A percentile compares a stretch with the other conserved stretches of the same genome.
These are phyloP conservation scores for Adansonia rubrostipa DNA, from an alignment of 441 rosid genomes.

Conservation along the genomic window DNA sequence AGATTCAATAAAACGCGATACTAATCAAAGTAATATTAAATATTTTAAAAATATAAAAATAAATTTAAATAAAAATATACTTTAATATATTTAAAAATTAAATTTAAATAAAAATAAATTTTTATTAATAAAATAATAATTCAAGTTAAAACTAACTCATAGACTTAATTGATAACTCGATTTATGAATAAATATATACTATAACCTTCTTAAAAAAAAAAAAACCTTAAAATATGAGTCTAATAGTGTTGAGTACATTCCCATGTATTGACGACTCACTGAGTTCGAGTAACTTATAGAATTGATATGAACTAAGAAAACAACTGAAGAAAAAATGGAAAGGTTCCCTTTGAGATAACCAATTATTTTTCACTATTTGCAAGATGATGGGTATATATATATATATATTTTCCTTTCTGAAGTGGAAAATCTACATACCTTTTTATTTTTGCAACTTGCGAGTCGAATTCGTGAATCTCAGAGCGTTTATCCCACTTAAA, in stretches of 20 bases:
- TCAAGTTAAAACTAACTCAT: too few species aligned
- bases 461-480: slow-evolving; percentile 1
- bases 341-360: background rate
- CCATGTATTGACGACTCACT: background rate
- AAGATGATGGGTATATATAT: background rate
- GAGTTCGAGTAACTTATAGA: background rate
- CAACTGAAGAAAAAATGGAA: background rate
- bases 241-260: background rate
- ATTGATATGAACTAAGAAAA: background rate
- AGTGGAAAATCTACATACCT: background rate
- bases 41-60: too few species aligned
- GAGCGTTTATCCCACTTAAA: background rate
- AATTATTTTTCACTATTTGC: background rate
- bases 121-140: too few species aligned
- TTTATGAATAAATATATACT: too few species aligned
- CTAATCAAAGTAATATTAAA: too few species aligned
- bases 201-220: background rate
- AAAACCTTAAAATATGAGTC: background rate
- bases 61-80: too few species aligned
- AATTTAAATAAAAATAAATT: too few species aligned
- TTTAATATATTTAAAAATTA: too few species aligned
- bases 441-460: background rate
- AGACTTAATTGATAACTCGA: too few species aligned
- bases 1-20: too few species aligned
- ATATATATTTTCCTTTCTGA: background rate